Evolutionary conservation across 345 rosid species (phyloP), one percentile per base, ranked within the genome.

Genomic region (Dipteronia sinensis): DNA sequence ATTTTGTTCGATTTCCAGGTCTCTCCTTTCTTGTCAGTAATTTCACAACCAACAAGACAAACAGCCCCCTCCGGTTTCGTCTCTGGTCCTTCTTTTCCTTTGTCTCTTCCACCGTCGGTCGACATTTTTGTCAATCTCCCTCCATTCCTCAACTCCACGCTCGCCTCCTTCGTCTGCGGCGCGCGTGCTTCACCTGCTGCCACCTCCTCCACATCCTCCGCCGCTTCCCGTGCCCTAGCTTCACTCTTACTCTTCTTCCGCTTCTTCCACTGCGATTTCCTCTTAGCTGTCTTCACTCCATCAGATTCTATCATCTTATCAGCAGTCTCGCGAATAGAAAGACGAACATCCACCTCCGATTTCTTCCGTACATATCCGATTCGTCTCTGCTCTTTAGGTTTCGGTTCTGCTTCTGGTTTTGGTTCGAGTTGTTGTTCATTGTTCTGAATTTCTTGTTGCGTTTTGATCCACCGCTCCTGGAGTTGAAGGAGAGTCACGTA

Each of bases 401-500:
- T 25, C 25, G 31, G 1, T 3, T 20, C 34, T 8, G 63, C 23
- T 20, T 58, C 63, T 2, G 23, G 63, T 20, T 58, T 34, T 34
- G 38, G 38, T 34, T 34, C 62, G 8, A 22, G 13, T 31, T 53
- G 72, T 56, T 62, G 66, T 23, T 56, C 73, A 44, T 58, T 17
- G 27, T 59, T 25, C 25, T 67, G 7, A 72, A 61, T 46, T n/a
- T 34, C 46, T 71, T 51, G 58, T 53, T 46, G 17, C 62, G 31
- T 73, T 55, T 55, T 65, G 15, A 17, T 67, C 77, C 80, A 58
- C 13, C 72, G 69, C 65, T 82, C 75, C 8, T 82, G 67, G 38
- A 78, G 73, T 67, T 82, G 79, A 38, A 38, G 66, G 34, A 82
- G 73, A 42, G 75, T 76, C 15, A 76, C 72, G 68, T 59, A 82